Conservation (phyloP, 2,329 filamentous ascomycete species). For the Neofusicoccum cordaticola region DNA sequence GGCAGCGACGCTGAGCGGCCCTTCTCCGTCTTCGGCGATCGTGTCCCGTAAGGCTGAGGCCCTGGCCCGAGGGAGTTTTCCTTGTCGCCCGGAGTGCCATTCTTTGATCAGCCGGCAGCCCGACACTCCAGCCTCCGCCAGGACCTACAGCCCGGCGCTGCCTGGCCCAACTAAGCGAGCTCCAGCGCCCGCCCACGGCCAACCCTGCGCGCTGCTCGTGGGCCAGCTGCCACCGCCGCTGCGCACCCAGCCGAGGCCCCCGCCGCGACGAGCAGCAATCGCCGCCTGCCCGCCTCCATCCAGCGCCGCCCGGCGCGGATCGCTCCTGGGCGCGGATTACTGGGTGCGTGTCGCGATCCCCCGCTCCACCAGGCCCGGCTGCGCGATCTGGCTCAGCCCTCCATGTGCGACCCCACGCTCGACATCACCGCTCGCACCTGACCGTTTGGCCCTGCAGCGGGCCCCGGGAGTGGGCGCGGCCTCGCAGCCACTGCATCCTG, state of each 20-base stretch:
- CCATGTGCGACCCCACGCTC: background rate
- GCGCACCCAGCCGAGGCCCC: too few species aligned
- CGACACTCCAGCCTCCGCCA: background rate
- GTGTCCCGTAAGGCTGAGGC: conserved; percentile 12
- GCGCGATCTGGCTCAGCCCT: background rate
- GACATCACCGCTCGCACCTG: background rate
- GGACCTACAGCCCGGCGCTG: background rate
- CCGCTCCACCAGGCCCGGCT: background rate
- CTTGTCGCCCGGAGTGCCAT: too few species aligned
- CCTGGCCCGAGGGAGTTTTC: conserved; percentile 5
- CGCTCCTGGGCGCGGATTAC: background rate
- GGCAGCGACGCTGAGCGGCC: background rate
- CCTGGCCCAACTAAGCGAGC: background rate
- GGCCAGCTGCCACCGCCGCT: too few species aligned
- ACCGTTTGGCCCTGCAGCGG: background rate
- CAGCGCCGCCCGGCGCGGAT: background rate
- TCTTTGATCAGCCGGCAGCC: too few species aligned
- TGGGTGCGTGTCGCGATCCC: background rate
- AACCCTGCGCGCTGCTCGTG: too few species aligned
- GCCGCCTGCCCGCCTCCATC: background rate
- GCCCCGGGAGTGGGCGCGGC: background rate
- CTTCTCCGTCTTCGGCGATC: conserved; percentile 14
- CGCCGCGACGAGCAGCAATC: too few species aligned
- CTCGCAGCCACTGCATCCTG: background rate
- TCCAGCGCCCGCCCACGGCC: background rate